These are phyloP conservation scores for Xylaria curta DNA, from an alignment of 495 filamentous ascomycete genomes.

Conservation along the genomic window DNA sequence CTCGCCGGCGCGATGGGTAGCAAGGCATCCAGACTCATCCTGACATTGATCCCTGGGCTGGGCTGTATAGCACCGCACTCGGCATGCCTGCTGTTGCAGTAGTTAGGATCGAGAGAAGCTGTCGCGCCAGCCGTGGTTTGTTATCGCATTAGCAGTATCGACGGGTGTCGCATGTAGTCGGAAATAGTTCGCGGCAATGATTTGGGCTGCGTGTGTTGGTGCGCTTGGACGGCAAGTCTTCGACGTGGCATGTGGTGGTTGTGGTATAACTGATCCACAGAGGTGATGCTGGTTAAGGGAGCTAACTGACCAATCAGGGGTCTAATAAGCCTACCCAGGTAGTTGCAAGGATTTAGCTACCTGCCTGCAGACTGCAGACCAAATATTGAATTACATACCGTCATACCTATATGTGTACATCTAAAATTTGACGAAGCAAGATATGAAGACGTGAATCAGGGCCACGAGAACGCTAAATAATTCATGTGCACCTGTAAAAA, in stretches of 20 bases:
- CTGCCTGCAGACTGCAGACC: background rate
- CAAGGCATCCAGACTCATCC: conserved; percentile 84
- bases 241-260: background rate
- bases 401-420: background rate
- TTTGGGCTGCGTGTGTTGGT: background rate
- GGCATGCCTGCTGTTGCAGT: conserved; percentile 35
- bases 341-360: background rate
- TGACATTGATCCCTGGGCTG: conserved; percentile 51
- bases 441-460: background rate
- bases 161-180: background rate
- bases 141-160: conserved; percentile 16
- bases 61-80: conserved; percentile 38
- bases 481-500: background rate
- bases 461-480: background rate
- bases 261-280: background rate
- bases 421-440: background rate
- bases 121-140: conserved; percentile 30
- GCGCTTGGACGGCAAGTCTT: conserved; percentile 9
- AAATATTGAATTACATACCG: background rate
- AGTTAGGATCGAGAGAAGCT: background rate
- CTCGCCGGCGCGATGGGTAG: conserved; percentile 89
- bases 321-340: background rate
- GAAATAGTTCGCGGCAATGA: too few species aligned
- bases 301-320: conserved; percentile 1
- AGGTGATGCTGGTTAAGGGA: background rate